Evolutionary conservation across 257 asterid species (phyloP).

Genomic region (Linderniella brevidens): DNA sequence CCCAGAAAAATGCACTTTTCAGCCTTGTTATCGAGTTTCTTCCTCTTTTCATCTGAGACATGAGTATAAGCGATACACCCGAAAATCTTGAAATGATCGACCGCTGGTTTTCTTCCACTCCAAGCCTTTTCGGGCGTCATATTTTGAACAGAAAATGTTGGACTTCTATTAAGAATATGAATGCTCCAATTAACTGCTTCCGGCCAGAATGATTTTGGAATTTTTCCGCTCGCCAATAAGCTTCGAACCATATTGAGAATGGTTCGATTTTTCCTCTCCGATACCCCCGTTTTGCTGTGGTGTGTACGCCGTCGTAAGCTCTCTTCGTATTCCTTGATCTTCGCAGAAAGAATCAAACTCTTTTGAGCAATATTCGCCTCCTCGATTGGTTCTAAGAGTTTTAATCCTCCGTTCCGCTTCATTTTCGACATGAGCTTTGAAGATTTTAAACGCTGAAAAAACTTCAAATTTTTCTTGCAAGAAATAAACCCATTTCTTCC

Average conservation of each 20-base stretch:
- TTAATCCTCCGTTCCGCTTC: neutral
- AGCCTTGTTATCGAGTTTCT: conserved; percentile 1
- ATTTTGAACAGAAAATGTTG: neutral
- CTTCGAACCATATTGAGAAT: conserved; percentile 7
- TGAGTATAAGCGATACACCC: neutral
- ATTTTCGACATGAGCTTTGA: conserved; percentile 2
- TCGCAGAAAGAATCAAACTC: neutral
- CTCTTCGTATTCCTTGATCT: neutral
- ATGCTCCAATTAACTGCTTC: conserved; percentile 4
- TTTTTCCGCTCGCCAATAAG: neutral
- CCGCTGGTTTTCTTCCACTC: neutral
- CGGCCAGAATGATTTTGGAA: neutral
- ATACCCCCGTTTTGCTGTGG: conserved; percentile 6
- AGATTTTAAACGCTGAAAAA: neutral
- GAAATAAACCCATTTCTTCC: conserved; percentile 5
- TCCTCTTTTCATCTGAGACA: conserved; percentile 2
- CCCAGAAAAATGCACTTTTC: conserved; percentile 10
- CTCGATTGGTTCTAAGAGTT: neutral
- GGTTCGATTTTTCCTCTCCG: conserved; percentile 2
- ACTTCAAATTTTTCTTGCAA: conserved; percentile 2
- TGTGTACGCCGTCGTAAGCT: neutral
- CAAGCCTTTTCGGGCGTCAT: conserved; percentile 1
- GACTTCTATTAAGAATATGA: conserved; percentile 8
- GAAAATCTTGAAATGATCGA: neutral
- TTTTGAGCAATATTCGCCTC: conserved; percentile 6